These are phyloP conservation scores for Trypanosoma cruzi DNA, from an alignment of 208 protist species.

Conservation along the genomic window DNA sequence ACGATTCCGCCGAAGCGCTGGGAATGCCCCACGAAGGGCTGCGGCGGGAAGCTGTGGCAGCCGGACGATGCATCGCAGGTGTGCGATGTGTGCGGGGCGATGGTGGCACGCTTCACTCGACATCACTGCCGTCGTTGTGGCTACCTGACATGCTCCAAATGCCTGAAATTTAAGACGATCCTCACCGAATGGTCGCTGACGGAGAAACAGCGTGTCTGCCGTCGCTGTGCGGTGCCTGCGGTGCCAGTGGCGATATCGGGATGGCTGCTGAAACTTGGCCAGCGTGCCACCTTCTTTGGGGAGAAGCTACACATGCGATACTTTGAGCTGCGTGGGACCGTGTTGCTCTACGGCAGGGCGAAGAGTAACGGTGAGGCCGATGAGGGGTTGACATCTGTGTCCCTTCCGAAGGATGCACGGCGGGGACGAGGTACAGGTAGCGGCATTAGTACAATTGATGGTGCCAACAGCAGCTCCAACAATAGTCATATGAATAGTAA, in stretches of 20 bases:
- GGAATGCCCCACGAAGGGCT: slow-evolving; percentile 18
- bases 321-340: slow-evolving; percentile 28
- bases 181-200: slow-evolving; percentile 17
- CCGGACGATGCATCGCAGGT: slow-evolving; percentile 20
- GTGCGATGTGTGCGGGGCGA: slow-evolving; percentile 15
- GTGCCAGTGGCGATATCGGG: slow-evolving; percentile 15
- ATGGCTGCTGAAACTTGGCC: slow-evolving; percentile 20
- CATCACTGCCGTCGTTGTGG: slow-evolving; percentile 35
- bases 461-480: not conserved
- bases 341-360: slow-evolving; percentile 21
- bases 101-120: slow-evolving; percentile 17
- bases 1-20: slow-evolving; percentile 15
- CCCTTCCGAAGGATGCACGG: not conserved
- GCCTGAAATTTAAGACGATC: slow-evolving; percentile 13
- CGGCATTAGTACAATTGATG: not conserved
- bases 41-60: slow-evolving; percentile 25
- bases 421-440: not conserved
- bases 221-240: slow-evolving; percentile 20
- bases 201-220: slow-evolving; percentile 27
- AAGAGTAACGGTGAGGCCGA: not conserved
- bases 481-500: too few species aligned
- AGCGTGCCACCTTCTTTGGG: slow-evolving; percentile 20
- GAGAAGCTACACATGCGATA: slow-evolving; percentile 16
- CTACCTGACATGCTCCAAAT: slow-evolving; percentile 25
- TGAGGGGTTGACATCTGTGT: not conserved